phyloP scores from a whole-genome alignment of 441 rosid genomes.

The Metrosideros polymorpha region DNA sequence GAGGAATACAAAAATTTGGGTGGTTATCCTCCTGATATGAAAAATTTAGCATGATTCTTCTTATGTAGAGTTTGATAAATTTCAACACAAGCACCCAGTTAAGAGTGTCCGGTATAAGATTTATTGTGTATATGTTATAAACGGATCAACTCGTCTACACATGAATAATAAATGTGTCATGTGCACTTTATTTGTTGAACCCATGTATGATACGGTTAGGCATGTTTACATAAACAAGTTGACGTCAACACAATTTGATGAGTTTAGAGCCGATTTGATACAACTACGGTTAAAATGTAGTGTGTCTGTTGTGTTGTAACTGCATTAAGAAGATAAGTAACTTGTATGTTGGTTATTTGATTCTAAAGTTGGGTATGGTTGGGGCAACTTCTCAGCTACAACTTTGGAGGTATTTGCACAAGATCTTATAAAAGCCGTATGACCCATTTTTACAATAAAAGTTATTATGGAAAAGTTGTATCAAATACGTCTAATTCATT shows the following conservation, averaged over 20 bases:
- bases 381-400: no score
- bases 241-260: background rate
- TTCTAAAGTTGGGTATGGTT: no score
- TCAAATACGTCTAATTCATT: no score
- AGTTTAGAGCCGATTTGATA: background rate
- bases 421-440: no score
- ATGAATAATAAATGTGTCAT: background rate
- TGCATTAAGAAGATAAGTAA: no score
- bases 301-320: no score
- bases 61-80: background rate
- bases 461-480: no score
- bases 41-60: background rate
- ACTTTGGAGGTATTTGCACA: no score
- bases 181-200: background rate
- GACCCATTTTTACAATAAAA: no score
- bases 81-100: background rate
- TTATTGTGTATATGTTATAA: background rate
- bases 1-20: background rate
- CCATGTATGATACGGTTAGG: background rate
- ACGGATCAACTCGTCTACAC: background rate
- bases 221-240: background rate
- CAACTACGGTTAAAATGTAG: no score
- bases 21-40: background rate
- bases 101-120: background rate
- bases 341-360: no score